Percentiles rank a stretch among this genome's conserved stretches.
phyloP scores from a whole-genome alignment of 2,329 filamentous ascomycete genomes.

The Blumeria graminis region DNA sequence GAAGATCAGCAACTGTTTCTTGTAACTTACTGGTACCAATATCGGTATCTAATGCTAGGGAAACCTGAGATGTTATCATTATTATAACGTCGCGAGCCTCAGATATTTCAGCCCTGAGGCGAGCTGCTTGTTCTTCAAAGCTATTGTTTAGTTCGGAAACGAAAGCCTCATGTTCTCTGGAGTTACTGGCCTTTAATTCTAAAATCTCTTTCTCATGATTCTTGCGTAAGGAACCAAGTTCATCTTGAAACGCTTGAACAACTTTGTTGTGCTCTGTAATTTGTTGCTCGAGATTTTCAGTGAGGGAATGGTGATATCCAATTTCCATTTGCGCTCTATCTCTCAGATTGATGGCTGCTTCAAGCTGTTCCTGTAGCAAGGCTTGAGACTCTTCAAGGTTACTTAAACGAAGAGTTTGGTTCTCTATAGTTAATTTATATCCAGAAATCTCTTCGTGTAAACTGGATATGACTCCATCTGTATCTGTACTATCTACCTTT shows the following conservation, averaged over 20 bases:
- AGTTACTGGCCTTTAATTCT: conserved; percentile 22
- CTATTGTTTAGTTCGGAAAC: conserved; percentile 33
- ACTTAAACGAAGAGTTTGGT: conserved; percentile 42
- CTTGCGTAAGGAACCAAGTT: conserved; percentile 23
- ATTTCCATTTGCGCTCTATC: conserved; percentile 22
- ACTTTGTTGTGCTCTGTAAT: conserved; percentile 34
- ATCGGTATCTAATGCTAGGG: conserved; percentile 33
- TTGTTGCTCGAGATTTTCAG: conserved; percentile 30
- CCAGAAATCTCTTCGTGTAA: conserved; percentile 57
- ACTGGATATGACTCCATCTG: conserved; percentile 19
- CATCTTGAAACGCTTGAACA: conserved; percentile 28
- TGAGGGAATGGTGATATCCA: conserved; percentile 19
- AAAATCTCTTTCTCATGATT: conserved; percentile 27
- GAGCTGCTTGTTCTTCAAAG: conserved; percentile 29
- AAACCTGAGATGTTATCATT: conserved; percentile 38
- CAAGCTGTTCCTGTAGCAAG: conserved; percentile 39
- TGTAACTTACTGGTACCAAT: conserved; percentile 44
- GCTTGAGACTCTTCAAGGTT: conserved; percentile 51
- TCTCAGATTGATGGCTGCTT: conserved; percentile 36
- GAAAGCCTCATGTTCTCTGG: conserved; percentile 31
- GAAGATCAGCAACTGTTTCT: conserved; percentile 32
- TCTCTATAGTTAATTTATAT: conserved; percentile 50
- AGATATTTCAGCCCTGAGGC: conserved; percentile 35
- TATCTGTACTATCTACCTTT: background rate
- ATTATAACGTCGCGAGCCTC: conserved; percentile 42